These are phyloP conservation scores for Eucalyptus sideroxylon DNA, from an alignment of 345 rosid species.

Conservation along the genomic window DNA sequence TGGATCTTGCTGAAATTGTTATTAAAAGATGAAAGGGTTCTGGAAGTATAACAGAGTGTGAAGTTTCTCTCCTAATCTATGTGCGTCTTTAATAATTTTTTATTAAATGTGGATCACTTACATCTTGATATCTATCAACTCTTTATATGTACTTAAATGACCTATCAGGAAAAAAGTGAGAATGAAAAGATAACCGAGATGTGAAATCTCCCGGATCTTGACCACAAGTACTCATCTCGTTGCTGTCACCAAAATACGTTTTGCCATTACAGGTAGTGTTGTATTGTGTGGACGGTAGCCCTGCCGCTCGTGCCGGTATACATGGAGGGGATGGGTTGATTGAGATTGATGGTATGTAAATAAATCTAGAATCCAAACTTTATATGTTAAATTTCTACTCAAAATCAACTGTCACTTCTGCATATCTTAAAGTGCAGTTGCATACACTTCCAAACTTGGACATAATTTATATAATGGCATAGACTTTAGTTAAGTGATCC, in stretches of 20 bases:
- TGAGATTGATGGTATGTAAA: slow-evolving; percentile 65
- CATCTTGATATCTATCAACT: neutral
- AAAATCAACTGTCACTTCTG: neutral
- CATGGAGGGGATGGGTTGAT: slow-evolving; percentile 69
- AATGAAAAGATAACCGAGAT: neutral
- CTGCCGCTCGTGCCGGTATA: slow-evolving; percentile 80
- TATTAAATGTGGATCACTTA: neutral
- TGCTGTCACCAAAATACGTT: neutral
- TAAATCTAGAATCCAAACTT: neutral
- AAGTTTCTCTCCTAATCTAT: neutral
- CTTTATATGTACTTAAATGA: neutral
- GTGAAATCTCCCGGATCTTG: neutral
- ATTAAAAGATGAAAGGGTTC: neutral
- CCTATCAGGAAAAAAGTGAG: neutral
- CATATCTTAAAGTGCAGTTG: neutral
- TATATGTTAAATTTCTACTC: neutral
- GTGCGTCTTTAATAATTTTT: neutral
- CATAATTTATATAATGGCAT: neutral
- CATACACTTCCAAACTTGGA: neutral
- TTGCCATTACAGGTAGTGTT: slow-evolving; percentile 42
- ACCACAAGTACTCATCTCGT: neutral
- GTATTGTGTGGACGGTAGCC: slow-evolving; percentile 45
- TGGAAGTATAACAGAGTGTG: neutral
- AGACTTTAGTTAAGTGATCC: neutral
- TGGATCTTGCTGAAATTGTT: neutral